phyloP scores from a whole-genome alignment of 164 flowering plant species.

The Vitis labrusca region DNA sequence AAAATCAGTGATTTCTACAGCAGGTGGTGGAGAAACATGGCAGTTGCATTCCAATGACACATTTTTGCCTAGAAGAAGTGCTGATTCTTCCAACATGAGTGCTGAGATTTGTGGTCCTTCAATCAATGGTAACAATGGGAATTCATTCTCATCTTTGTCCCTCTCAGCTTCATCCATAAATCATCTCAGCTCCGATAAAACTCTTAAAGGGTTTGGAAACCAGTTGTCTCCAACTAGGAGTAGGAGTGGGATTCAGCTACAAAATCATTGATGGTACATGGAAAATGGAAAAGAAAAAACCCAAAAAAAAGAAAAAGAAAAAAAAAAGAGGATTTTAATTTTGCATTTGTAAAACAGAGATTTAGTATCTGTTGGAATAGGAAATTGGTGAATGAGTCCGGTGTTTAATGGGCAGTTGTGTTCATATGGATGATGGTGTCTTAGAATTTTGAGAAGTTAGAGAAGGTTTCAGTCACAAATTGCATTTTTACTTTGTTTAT shows the following conservation, averaged over 20 bases:
- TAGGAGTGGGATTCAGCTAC: constrained; percentile 36
- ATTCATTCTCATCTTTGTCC: constrained; percentile 45
- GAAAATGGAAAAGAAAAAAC: too few relatives aligned
- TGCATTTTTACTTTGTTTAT: too few relatives aligned
- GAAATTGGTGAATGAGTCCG: too few relatives aligned
- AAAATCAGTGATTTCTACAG: constrained; percentile 23
- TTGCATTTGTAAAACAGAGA: too few relatives aligned
- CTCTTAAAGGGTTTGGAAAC: constrained; percentile 57
- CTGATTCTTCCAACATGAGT: constrained; percentile 15
- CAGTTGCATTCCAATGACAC: constrained; percentile 36
- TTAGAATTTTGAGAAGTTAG: too few relatives aligned
- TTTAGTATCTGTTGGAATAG: too few relatives aligned
- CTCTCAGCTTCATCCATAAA: constrained; percentile 41
- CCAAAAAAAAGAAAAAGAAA: too few relatives aligned
- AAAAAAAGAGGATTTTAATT: too few relatives aligned
- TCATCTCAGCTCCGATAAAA: constrained; percentile 43
- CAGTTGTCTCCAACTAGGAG: constrained; percentile 47
- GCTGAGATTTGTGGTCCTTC: constrained; percentile 22
- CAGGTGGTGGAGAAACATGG: constrained; percentile 32
- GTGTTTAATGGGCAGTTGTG: too few relatives aligned
- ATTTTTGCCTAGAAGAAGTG: constrained; percentile 28
- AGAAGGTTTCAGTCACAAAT: too few relatives aligned
- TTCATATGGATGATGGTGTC: too few relatives aligned
- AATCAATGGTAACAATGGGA: constrained; percentile 24
- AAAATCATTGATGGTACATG: constrained; percentile 16